Percentiles rank a stretch among this genome's conserved stretches.
These are phyloP conservation scores for Vigna unguiculata DNA, from an alignment of 306 rosid species.

Conservation along the genomic window DNA sequence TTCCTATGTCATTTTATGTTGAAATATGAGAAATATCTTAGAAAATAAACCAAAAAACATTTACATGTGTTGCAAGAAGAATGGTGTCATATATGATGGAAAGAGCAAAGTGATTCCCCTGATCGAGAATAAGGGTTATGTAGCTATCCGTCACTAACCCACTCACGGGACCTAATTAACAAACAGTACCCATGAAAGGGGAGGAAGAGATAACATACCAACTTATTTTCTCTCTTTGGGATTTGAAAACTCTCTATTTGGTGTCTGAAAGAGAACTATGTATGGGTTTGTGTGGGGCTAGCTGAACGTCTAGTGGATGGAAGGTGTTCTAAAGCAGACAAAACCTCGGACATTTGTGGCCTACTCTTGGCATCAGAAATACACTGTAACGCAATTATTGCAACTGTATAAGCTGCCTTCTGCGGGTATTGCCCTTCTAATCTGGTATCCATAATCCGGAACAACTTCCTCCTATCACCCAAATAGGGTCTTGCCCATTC, in stretches of 20 bases:
- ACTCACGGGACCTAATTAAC: constrained; percentile 17
- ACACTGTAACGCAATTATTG: constrained; percentile 76
- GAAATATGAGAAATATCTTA: neutral
- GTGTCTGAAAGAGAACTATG: constrained; percentile 41
- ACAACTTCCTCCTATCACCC: constrained; percentile 76
- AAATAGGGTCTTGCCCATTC: constrained; percentile 87
- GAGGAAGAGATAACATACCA: constrained; percentile 27
- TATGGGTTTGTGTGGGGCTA: constrained; percentile 47
- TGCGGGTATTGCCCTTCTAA: constrained; percentile 88
- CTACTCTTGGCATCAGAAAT: constrained; percentile 68
- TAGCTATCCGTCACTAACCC: constrained; percentile 33
- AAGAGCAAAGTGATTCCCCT: neutral
- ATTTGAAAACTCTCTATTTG: neutral
- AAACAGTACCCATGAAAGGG: constrained; percentile 30
- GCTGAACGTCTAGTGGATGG: constrained; percentile 55
- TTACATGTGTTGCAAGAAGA: neutral
- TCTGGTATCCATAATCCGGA: constrained; percentile 92
- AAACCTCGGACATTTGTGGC: constrained; percentile 81
- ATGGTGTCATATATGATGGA: neutral
- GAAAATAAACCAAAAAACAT: constrained; percentile 9
- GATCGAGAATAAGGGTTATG: constrained; percentile 24
- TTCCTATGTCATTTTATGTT: neutral
- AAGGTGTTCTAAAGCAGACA: constrained; percentile 72
- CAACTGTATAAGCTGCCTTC: constrained; percentile 71
- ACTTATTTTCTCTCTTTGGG: constrained; percentile 13